Percentiles rank a stretch among this genome's conserved stretches.
phyloP scores from a whole-genome alignment of 768 basidiomycete genomes.

The Tricholoma matsutake region DNA sequence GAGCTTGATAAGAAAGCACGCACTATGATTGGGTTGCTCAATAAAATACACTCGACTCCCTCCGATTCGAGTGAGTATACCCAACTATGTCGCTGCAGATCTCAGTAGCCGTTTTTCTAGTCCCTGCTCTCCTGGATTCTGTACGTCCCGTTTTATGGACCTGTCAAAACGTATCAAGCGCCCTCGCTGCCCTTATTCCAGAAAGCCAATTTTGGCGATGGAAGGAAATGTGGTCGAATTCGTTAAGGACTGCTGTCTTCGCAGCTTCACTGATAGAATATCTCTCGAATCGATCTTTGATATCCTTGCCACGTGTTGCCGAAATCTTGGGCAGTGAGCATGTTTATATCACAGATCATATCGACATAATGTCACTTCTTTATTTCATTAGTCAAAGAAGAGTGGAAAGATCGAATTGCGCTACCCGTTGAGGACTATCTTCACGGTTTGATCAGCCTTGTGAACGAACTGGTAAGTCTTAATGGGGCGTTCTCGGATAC shows the following conservation, averaged over 20 bases:
- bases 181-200: constrained; percentile 60
- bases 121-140: constrained; percentile 54
- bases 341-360: neutral
- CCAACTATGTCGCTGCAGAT: neutral
- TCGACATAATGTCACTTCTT: constrained; percentile 1
- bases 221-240: constrained; percentile 81
- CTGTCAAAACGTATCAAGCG: constrained; percentile 48
- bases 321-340: constrained; percentile 66
- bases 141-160: constrained; percentile 53
- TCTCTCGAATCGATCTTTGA: constrained; percentile 53
- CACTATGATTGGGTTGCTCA: constrained; percentile 68
- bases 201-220: constrained; percentile 78
- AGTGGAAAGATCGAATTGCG: constrained; percentile 64
- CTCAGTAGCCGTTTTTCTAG: constrained; percentile 33
- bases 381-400: constrained; percentile 62
- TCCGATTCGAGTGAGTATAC: constrained; percentile 46
- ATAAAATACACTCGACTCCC: constrained; percentile 78
- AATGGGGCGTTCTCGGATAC: neutral
- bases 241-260: constrained; percentile 65
- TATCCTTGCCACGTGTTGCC: constrained; percentile 50
- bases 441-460: constrained; percentile 72
- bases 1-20: constrained; percentile 76
- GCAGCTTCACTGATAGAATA: constrained; percentile 65
- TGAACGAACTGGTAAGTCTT: constrained; percentile 71
- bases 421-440: constrained; percentile 78